phyloP scores from a whole-genome alignment of 129 eudicot genomes.

The Helianthus tuberosus region DNA sequence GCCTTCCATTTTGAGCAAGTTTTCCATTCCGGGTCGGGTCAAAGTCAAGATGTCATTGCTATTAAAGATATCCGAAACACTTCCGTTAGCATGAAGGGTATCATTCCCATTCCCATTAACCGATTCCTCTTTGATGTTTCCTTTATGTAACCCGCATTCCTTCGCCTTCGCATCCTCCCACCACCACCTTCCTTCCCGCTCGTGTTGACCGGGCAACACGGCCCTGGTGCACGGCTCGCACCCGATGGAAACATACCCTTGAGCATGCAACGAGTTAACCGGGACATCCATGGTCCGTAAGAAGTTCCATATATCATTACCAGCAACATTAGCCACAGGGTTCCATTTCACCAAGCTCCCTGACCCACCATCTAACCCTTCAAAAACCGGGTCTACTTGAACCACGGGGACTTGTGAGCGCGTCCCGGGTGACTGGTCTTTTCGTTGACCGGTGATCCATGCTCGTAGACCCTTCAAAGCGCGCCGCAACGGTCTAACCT shows the following conservation, averaged over 20 bases:
- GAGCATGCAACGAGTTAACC: conserved; percentile 78
- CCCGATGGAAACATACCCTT: conserved; percentile 93
- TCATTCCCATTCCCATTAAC: conserved; percentile 35
- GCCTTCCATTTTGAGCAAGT: conserved; percentile 66
- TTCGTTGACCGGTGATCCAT: conserved; percentile 99
- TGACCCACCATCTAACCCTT: conserved; percentile 86
- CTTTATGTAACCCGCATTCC: conserved; percentile 97
- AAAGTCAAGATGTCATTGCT: conserved; percentile 50
- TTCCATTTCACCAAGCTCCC: conserved; percentile 98
- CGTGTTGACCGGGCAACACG: conserved; percentile 92
- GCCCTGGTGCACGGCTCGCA: conserved; percentile 99
- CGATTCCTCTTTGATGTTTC: conserved; percentile 70
- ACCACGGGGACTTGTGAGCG: conserved; percentile 87
- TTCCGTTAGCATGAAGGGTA: conserved; percentile 45
- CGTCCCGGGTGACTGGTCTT: conserved; percentile 98
- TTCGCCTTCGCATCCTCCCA: conserved; percentile 99
- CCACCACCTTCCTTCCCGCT: conserved; percentile 99
- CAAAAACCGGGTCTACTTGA: conserved; percentile 92
- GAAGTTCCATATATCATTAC: conserved; percentile 80
- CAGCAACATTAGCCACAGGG: conserved; percentile 85
- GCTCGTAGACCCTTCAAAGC: conserved; percentile 92
- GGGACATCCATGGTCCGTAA: conserved; percentile 88
- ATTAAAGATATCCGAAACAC: conserved; percentile 57
- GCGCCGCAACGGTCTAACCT: conserved; percentile 87
- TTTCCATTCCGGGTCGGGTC: conserved; percentile 87